Base-by-base conservation (phyloP, 106 monocot genomes). In the Dioscorea dumetorum region DNA sequence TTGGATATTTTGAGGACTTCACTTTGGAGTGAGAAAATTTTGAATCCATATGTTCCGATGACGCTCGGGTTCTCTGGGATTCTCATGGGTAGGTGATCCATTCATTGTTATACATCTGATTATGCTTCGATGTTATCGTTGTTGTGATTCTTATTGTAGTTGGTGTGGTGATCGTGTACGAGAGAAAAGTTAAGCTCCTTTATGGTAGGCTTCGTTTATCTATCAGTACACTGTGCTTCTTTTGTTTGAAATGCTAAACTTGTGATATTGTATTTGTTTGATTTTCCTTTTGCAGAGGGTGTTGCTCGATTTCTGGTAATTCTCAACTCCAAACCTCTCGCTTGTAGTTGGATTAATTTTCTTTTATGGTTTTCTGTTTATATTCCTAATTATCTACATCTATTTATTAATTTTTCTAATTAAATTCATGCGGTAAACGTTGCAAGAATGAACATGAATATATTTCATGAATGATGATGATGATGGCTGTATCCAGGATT, bases 1-100 rank as follows among this genome's bases (percentile, higher is more conserved):
- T 28, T 13, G 4, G 64, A 35, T 48, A 21, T 50, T 19, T 24
- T 11, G 24, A 4, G 19, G 10, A 56, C 9, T 60, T 70, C 34
- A 32, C 17, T 53, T 81, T 49, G 48, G 72, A 97, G 97, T 33
- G 97, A 97, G 67, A 92, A 97, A 80, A 92, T 97, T 19, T 64
- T 97, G 72, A 84, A 97, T 60, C 97, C 97, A 12, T 75, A 88
- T 12, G 91, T 92, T 75, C 97, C 97, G 16, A 97, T 97, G 97
- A 88, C 97, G 8, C 87, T 97, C 41, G 58, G 97, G 17, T 82
- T 97, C 58, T 89, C 97, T 14, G 87, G 92, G 63, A 97, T 97
- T 51, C 87, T 97, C 63, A 97, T 97, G 97, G 97, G 95, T 75
- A 22, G 80, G 77, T 6, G 23, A 72, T 71, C 49, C 34, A 74